Evolutionary conservation across 768 basidiomycete genomes (phyloP).

Genomic region (Trametes meyenii): DNA sequence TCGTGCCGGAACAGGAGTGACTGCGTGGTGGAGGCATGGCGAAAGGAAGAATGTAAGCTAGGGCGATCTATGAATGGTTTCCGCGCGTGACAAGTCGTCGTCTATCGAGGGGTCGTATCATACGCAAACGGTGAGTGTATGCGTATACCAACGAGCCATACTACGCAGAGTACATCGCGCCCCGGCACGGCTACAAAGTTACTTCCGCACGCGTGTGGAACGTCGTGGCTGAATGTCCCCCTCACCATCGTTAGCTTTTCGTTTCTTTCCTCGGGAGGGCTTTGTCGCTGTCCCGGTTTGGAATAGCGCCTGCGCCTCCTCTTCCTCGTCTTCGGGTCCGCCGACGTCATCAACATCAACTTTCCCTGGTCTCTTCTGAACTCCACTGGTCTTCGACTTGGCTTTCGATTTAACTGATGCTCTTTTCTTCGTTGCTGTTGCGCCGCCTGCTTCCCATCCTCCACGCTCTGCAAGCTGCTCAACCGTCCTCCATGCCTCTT

Average conservation of each 20-base stretch:
- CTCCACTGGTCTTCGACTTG: slow-evolving; percentile 8
- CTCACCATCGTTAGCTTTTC: slow-evolving; percentile 17
- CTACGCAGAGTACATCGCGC: background rate
- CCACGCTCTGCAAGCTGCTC: slow-evolving; percentile 64
- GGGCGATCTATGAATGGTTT: background rate
- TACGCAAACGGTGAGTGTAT: background rate
- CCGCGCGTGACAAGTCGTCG: background rate
- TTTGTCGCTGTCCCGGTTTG: background rate
- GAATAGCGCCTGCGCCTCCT: background rate
- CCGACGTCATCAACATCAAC: background rate
- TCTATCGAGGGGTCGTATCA: background rate
- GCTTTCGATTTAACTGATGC: slow-evolving; percentile 13
- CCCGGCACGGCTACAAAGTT: background rate
- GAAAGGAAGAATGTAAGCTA: slow-evolving; percentile 12
- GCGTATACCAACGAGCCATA: background rate
- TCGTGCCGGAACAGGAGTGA: slow-evolving; percentile 41
- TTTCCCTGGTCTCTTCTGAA: background rate
- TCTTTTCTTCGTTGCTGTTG: background rate
- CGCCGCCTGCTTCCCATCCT: slow-evolving; percentile 66
- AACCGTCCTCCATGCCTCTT: slow-evolving; percentile 67
- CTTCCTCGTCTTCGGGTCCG: background rate
- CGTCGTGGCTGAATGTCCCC: slow-evolving; percentile 9
- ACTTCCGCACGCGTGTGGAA: slow-evolving; percentile 26
- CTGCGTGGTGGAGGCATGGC: background rate
- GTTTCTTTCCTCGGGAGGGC: slow-evolving; percentile 16